These are phyloP conservation scores for Mercurialis annua DNA, from an alignment of 345 rosid genomes.

Conservation along the genomic window DNA sequence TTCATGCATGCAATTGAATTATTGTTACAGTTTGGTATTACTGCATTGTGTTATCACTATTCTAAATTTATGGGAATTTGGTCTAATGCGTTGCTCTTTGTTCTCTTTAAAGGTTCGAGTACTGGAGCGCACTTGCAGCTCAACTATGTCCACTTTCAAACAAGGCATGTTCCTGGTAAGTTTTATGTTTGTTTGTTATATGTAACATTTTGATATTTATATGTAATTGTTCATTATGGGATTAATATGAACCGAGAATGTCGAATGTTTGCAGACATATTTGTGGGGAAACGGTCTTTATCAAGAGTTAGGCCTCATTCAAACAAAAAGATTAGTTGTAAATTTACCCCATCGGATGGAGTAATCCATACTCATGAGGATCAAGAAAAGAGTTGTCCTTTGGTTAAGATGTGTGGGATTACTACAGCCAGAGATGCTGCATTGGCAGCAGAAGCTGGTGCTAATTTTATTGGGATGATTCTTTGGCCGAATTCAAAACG, in stretches of 20 bases:
- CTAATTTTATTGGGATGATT: conserved; percentile 81
- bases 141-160: conserved; percentile 9
- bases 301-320: conserved; percentile 10
- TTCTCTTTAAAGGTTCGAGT: conserved; percentile 5
- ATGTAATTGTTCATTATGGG: background rate
- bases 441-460: conserved; percentile 87
- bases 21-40: background rate
- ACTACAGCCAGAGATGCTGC: conserved; percentile 77
- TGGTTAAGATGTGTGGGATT: conserved; percentile 86
- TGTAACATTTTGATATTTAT: background rate
- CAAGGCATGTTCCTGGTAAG: conserved; percentile 6
- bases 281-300: background rate
- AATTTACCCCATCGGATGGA: conserved; percentile 20
- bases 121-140: conserved; percentile 10
- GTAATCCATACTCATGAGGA: conserved; percentile 17
- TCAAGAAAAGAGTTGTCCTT: conserved; percentile 34
- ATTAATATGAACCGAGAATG: background rate
- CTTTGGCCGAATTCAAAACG: conserved; percentile 84
- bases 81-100: background rate
- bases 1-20: no score
- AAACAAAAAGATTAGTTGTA: background rate
- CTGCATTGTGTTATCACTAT: background rate
- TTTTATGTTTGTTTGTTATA: background rate
- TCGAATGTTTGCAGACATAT: background rate
- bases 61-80: background rate